Percentiles rank a stretch among this genome's conserved stretches.
Evolutionary conservation across 495 filamentous ascomycete species (phyloP).

Genomic region (Penicillium roqueforti): DNA sequence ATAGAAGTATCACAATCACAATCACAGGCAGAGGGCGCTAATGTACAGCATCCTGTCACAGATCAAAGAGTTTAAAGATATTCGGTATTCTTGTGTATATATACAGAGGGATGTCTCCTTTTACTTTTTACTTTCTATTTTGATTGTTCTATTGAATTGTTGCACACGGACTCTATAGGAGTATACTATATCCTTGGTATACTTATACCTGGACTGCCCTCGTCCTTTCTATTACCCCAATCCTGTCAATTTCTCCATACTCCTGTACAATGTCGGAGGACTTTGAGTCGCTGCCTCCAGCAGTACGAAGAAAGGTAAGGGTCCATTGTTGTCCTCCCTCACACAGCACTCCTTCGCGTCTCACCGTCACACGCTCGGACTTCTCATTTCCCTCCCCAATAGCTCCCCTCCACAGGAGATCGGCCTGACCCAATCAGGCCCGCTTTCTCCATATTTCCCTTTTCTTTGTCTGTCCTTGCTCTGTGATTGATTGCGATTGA

Average conservation of each 20-base stretch:
- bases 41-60: conserved; percentile 11
- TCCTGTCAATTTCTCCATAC: not conserved
- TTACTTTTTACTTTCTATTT: not conserved
- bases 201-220: not conserved
- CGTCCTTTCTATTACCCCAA: no score
- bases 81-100: not conserved
- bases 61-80: not conserved
- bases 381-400: not conserved
- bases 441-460: conserved; percentile 4
- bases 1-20: conserved; percentile 22
- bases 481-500: not conserved
- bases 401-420: not conserved
- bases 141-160: not conserved
- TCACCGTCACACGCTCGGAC: not conserved
- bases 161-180: no score
- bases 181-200: not conserved
- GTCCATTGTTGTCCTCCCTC: not conserved
- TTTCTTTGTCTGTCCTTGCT: not conserved
- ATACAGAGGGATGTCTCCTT: not conserved
- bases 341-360: not conserved
- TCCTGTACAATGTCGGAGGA: conserved; percentile 11
- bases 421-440: not conserved
- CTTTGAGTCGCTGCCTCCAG: conserved; percentile 35
- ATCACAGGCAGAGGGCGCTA: conserved; percentile 5
- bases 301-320: conserved; percentile 37